These are phyloP conservation scores for Amanita rubescens DNA, from an alignment of 768 basidiomycete species.

Conservation along the genomic window DNA sequence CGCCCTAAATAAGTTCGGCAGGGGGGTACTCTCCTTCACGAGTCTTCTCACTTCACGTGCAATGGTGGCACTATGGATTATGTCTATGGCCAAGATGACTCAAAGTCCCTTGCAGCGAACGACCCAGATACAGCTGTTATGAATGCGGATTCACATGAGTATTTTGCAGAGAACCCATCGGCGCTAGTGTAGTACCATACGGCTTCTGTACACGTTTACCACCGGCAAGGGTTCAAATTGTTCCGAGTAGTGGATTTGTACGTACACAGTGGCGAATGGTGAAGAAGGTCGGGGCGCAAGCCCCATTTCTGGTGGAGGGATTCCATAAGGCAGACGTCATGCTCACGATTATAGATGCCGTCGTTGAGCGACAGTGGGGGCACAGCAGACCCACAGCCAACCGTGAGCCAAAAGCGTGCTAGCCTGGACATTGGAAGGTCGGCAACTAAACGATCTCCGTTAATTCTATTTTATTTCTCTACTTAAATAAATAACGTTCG, in stretches of 20 bases:
- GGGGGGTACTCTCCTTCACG: constrained; percentile 31
- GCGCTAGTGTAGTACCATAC: not conserved
- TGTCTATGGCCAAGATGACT: constrained; percentile 36
- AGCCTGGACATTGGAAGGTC: not conserved
- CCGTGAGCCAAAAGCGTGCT: too few relatives aligned
- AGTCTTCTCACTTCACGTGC: constrained; percentile 39
- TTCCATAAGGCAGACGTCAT: too few relatives aligned
- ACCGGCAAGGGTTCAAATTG: not conserved
- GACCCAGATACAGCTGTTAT: constrained; percentile 27
- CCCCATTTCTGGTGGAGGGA: too few relatives aligned
- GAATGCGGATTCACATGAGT: constrained; percentile 45
- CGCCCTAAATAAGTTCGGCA: not conserved
- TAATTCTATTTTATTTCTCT: not conserved
- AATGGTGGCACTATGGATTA: constrained; percentile 39
- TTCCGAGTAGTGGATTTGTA: too few relatives aligned
- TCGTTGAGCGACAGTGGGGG: too few relatives aligned
- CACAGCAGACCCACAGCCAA: not conserved
- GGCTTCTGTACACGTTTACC: too few relatives aligned
- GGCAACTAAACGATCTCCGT: not conserved
- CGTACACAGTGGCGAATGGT: too few relatives aligned
- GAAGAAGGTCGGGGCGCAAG: too few relatives aligned
- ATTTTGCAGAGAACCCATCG: constrained; percentile 44
- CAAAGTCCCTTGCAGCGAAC: constrained; percentile 32
- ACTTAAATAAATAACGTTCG: too few relatives aligned
- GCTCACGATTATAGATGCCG: too few relatives aligned